Percentiles rank a stretch among this genome's conserved stretches.
phyloP scores from a whole-genome alignment of 169 alveolate species.

The Babesia ovata region DNA sequence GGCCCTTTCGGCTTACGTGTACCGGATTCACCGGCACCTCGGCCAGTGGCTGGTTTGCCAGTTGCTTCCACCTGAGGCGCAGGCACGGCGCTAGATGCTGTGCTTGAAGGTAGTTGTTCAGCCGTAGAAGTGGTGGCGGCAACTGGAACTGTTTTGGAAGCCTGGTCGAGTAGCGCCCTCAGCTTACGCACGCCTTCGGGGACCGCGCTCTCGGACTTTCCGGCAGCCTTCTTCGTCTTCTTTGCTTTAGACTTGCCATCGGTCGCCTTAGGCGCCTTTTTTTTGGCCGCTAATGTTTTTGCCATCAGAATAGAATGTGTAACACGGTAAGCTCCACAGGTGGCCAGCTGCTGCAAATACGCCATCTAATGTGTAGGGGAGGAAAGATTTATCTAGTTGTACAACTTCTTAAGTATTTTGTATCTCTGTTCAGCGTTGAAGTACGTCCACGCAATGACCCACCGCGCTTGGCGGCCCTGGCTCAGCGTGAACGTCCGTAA shows the following conservation, averaged over 20 bases:
- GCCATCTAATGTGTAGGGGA: background rate
- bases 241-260: background rate
- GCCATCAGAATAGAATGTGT: too few species aligned
- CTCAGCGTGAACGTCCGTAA: conserved; percentile 70
- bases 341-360: background rate
- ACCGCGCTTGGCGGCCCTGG: conserved; percentile 72
- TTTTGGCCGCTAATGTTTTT: too few species aligned
- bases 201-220: background rate
- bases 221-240: background rate
- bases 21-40: background rate
- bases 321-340: too few species aligned
- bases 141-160: background rate
- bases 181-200: conserved; percentile 31
- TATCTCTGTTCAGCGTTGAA: conserved; percentile 69
- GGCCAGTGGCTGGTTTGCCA: background rate
- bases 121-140: background rate
- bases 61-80: too few species aligned
- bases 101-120: background rate
- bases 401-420: conserved; percentile 21
- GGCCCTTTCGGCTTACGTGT: too few species aligned
- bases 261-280: too few species aligned
- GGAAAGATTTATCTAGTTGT: background rate
- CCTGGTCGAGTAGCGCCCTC: conserved; percentile 14
- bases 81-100: background rate
- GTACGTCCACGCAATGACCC: conserved; percentile 80